Evolutionary conservation across 2,329 filamentous ascomycete species (phyloP).

Genomic region (Chrysoporthe austroafricana): DNA sequence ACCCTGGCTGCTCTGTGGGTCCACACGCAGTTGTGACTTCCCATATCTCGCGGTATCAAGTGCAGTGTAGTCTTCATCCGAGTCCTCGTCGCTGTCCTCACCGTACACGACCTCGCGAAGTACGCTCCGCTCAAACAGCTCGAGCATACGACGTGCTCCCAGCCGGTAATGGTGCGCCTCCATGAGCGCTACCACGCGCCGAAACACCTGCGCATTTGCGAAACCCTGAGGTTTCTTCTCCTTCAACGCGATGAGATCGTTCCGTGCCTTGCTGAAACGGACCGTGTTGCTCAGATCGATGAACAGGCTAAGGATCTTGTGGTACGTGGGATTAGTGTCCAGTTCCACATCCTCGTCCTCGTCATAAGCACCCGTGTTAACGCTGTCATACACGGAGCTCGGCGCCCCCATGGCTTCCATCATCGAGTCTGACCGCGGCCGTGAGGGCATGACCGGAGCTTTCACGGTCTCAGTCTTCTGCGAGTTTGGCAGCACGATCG

Average conservation of each 20-base stretch:
- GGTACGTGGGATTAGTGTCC: constrained; percentile 56
- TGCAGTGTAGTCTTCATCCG: constrained; percentile 32
- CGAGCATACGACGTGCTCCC: constrained; percentile 84
- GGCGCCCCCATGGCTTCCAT: constrained; percentile 33
- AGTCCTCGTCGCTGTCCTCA: constrained; percentile 57
- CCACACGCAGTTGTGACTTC: constrained; percentile 22
- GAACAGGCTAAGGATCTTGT: constrained; percentile 82
- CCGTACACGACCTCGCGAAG: constrained; percentile 83
- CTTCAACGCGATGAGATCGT: constrained; percentile 80
- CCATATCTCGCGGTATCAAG: constrained; percentile 2
- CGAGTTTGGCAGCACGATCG: constrained; percentile 52
- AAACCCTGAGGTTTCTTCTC: constrained; percentile 76
- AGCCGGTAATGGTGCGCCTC: constrained; percentile 90
- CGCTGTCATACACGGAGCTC: constrained; percentile 20
- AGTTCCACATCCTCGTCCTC: constrained; percentile 39
- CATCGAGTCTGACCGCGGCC: constrained; percentile 44
- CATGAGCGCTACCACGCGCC: constrained; percentile 80
- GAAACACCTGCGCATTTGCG: constrained; percentile 76
- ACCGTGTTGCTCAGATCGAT: constrained; percentile 93
- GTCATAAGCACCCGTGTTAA: constrained; percentile 25
- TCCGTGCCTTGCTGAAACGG: constrained; percentile 82
- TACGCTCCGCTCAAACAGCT: constrained; percentile 91
- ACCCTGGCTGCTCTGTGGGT: constrained; percentile 23
- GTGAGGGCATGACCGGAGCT: constrained; percentile 46
- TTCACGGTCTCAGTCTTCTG: constrained; percentile 57